Base-by-base conservation (phyloP, 2,329 filamentous ascomycete genomes). In the Aspergillus proliferans region DNA sequence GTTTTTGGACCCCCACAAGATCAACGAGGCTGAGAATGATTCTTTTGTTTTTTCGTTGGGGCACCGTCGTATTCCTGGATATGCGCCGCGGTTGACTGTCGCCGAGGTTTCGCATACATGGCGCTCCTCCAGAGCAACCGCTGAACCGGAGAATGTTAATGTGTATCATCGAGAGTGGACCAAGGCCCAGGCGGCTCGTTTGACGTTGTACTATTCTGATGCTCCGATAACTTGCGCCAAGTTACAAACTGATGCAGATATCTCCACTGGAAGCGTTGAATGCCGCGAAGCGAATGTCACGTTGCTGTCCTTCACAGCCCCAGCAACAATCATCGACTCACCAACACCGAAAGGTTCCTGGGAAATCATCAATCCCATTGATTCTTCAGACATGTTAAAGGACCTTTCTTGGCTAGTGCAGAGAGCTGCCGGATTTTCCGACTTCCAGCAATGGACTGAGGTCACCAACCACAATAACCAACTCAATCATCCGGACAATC, bases 31-130 rank as follows among this genome's bases (percentile, higher is more conserved):
- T 0, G 58, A 68, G 0, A 48, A 74, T 4, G 81, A 85, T 58
- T 62, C 61, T 2, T 83, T 83, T 55, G 76, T 84, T 0, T 82
- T 86, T 56, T 74, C 81, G 2, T 55, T 71, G 6, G 71, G 77
- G 43, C 73, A 74, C 48, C 62, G 66, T 7, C 68, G 73, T 4
- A 64, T 78, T 6, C 64, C 72, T 12, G 73, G 75, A 34, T 73
- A 75, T 15, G 71, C 78, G 41, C 50, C 66, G 5, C 73, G 81
- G 30, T 57, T 67, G 2, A 63, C 70, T 3, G 55, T 81, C 28
- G 79, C 74, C 2, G 67, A 66, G 12, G 47, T 83, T n/a, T 63
- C 71, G 6, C 61, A 68, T n/a, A 50, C 50, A 8, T 81, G 77
- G 73, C 62, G 70, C 24, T 71, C 73, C 12, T 68, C 59, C 8